Conservation (phyloP, 495 filamentous ascomycete genomes). For the Pyrenula massariospora region DNA sequence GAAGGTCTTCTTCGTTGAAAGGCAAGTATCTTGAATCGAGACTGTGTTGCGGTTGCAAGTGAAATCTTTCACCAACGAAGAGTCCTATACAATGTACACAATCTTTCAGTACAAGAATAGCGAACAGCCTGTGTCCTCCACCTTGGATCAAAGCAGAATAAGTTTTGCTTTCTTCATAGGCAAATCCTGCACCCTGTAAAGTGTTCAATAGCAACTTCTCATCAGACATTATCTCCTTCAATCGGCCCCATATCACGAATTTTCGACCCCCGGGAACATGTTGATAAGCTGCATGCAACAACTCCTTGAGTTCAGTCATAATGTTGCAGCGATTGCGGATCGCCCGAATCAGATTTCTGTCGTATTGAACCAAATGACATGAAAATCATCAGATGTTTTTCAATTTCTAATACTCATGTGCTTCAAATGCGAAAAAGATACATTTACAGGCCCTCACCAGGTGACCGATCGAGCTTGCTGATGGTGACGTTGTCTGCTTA, state of each 20-base stretch:
- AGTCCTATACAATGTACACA: neutral
- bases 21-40: neutral
- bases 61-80: neutral
- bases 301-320: neutral
- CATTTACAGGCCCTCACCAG: too few relatives aligned
- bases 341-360: too few relatives aligned
- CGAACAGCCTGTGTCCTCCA: neutral
- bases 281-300: neutral
- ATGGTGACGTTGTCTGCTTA: too few relatives aligned
- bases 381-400: too few relatives aligned
- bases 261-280: neutral
- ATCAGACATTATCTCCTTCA: neutral
- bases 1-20: neutral
- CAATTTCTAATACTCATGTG: too few relatives aligned
- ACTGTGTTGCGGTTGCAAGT: neutral
- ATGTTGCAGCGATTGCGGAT: too few relatives aligned
- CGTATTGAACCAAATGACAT: too few relatives aligned
- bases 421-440: too few relatives aligned
- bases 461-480: too few relatives aligned
- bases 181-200: neutral
- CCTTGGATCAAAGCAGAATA: neutral
- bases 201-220: neutral
- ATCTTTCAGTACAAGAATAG: neutral
- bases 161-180: neutral
- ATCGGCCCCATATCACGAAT: neutral